Conservation (phyloP, 2,329 filamentous ascomycete genomes). For the Nigrospora sphaerica region DNA sequence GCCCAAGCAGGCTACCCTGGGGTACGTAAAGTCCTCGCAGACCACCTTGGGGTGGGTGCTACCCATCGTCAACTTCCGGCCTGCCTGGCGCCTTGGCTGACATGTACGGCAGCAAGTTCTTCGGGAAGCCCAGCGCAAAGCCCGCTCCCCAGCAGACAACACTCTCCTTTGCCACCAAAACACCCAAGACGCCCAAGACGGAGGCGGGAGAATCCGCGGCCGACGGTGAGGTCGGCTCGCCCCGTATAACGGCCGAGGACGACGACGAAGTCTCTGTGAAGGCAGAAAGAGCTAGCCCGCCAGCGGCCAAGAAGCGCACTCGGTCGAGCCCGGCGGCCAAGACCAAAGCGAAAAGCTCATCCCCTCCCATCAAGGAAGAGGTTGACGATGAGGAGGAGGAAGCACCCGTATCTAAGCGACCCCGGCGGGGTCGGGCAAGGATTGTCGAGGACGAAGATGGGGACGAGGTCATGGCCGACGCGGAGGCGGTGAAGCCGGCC, state of each 20-base stretch:
- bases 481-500: constrained; percentile 17
- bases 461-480: constrained; percentile 28
- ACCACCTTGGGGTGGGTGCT: constrained; percentile 22
- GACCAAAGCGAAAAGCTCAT: constrained; percentile 10
- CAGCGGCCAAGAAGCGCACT: constrained; percentile 40
- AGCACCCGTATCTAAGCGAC: constrained; percentile 37
- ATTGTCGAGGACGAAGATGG: constrained; percentile 46
- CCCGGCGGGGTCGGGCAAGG: constrained; percentile 37
- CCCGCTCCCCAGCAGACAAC: constrained; percentile 68
- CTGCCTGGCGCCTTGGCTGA: background rate
- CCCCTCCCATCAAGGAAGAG: constrained; percentile 4
- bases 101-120: constrained; percentile 67
- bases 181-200: constrained; percentile 26
- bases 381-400: constrained; percentile 25
- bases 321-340: constrained; percentile 20
- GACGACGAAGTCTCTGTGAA: constrained; percentile 28
- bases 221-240: constrained; percentile 7
- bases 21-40: constrained; percentile 26
- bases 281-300: constrained; percentile 16
- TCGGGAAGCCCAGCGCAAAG: constrained; percentile 56
- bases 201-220: constrained; percentile 15
- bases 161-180: constrained; percentile 64
- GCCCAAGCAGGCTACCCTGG: constrained; percentile 25
- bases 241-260: constrained; percentile 13
- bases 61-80: background rate